These are phyloP conservation scores for Fonsecaea multimorphosa DNA, from an alignment of 2,329 filamentous ascomycete species.

Conservation along the genomic window DNA sequence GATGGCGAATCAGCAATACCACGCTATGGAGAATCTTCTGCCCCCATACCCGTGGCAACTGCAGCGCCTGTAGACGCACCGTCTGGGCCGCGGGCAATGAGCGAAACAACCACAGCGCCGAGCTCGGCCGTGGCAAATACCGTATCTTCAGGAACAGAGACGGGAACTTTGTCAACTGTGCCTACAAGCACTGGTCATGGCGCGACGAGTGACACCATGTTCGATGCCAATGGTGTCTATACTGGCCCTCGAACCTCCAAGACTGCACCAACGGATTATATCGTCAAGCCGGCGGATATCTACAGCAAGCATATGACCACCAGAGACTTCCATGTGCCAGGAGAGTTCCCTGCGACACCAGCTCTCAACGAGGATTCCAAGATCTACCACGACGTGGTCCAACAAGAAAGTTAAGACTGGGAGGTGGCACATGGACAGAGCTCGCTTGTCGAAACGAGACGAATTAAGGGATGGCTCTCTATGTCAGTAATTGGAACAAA, in stretches of 20 bases:
- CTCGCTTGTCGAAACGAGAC: not conserved
- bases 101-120: constrained; percentile 33
- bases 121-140: constrained; percentile 31
- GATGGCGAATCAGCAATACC: constrained; percentile 30
- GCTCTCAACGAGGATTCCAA: constrained; percentile 26
- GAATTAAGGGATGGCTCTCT: not conserved
- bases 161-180: constrained; percentile 33
- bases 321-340: constrained; percentile 72
- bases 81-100: constrained; percentile 34
- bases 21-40: constrained; percentile 32
- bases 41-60: constrained; percentile 32
- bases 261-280: constrained; percentile 31
- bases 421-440: not conserved
- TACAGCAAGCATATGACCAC: constrained; percentile 61
- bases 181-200: constrained; percentile 34
- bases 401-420: constrained; percentile 4
- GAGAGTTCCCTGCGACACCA: constrained; percentile 61
- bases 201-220: constrained; percentile 19
- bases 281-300: constrained; percentile 27
- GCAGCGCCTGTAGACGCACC: constrained; percentile 35
- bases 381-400: constrained; percentile 29
- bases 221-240: constrained; percentile 31
- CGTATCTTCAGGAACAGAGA: constrained; percentile 33
- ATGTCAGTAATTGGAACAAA: constrained; percentile 13
- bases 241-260: constrained; percentile 21